Evolutionary conservation across 2,329 filamentous ascomycete genomes (phyloP).

Genomic region (Botrytis fragariae): DNA sequence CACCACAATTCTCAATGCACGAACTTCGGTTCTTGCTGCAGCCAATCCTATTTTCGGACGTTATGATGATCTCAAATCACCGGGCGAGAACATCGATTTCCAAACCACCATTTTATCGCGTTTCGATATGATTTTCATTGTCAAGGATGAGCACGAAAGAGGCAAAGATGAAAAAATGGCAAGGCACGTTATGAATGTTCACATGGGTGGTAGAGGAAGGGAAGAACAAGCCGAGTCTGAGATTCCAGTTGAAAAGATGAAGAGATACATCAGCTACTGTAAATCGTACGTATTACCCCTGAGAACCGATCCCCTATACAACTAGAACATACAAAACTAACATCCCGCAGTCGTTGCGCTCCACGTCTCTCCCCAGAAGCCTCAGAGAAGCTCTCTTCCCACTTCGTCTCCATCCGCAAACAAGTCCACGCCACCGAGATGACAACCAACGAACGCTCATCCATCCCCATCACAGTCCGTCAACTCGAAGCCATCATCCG

Average conservation of each 20-base stretch:
- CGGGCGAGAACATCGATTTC: slow-evolving; percentile 98
- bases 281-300: slow-evolving; percentile 64
- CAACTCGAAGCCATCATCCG: slow-evolving; percentile 96
- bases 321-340: slow-evolving; percentile 16
- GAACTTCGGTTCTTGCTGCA: slow-evolving; percentile 91
- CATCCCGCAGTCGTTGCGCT: slow-evolving; percentile 70
- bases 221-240: slow-evolving; percentile 84
- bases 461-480: slow-evolving; percentile 95
- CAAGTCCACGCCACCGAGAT: slow-evolving; percentile 91
- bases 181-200: slow-evolving; percentile 94
- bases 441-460: slow-evolving; percentile 84
- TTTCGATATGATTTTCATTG: slow-evolving; percentile 99
- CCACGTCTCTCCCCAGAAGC: slow-evolving; percentile 87
- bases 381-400: slow-evolving; percentile 91
- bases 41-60: slow-evolving; percentile 97
- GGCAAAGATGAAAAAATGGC: slow-evolving; percentile 90
- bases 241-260: slow-evolving; percentile 94
- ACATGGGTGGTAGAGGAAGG: slow-evolving; percentile 83
- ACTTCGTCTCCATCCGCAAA: slow-evolving; percentile 93
- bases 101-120: slow-evolving; percentile 96
- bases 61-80: slow-evolving; percentile 96
- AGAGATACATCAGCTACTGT: slow-evolving; percentile 95
- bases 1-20: slow-evolving; percentile 93
- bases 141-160: slow-evolving; percentile 89
- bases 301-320: too few species aligned